Percentiles rank a stretch among this genome's conserved stretches.
Evolutionary conservation across 495 filamentous ascomycete genomes (phyloP).

Genomic region (Corynascus novoguineensis): DNA sequence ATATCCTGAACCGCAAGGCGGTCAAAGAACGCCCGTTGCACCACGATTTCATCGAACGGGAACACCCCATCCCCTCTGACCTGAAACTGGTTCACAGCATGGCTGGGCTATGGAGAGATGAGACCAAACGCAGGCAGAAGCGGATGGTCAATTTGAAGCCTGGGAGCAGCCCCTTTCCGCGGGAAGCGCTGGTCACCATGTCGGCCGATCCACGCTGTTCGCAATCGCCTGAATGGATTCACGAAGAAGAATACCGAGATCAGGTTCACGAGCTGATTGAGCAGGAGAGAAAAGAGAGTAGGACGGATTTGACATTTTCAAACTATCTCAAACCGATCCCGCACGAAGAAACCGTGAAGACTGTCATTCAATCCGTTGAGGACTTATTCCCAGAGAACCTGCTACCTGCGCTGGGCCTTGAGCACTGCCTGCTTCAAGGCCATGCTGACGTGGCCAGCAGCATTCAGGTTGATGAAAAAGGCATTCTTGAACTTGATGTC

Average conservation of each 20-base stretch:
- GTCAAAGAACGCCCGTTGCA: constrained; percentile 70
- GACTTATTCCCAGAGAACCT: constrained; percentile 75
- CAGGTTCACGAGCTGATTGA: constrained; percentile 54
- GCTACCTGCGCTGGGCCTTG: constrained; percentile 41
- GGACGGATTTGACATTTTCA: constrained; percentile 52
- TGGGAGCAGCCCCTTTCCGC: constrained; percentile 66
- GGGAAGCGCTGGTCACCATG: constrained; percentile 77
- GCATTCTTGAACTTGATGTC: constrained; percentile 35
- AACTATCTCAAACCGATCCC: constrained; percentile 51
- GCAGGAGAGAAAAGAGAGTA: constrained; percentile 54
- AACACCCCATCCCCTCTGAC: constrained; percentile 57
- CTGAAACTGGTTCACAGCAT: constrained; percentile 85
- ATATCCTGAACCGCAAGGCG: constrained; percentile 79
- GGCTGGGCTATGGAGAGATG: constrained; percentile 89
- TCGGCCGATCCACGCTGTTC: constrained; percentile 72
- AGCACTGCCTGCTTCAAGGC: constrained; percentile 20
- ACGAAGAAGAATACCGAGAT: constrained; percentile 76
- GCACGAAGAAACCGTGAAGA: constrained; percentile 59
- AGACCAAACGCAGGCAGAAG: constrained; percentile 70
- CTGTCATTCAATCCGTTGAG: constrained; percentile 72
- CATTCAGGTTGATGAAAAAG: constrained; percentile 43
- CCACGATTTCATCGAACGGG: constrained; percentile 77
- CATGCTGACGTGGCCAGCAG: constrained; percentile 27
- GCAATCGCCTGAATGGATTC: constrained; percentile 72
- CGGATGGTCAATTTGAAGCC: constrained; percentile 57